These are phyloP conservation scores for Clonostachys byssicola DNA, from an alignment of 2,329 filamentous ascomycete genomes.

Conservation along the genomic window DNA sequence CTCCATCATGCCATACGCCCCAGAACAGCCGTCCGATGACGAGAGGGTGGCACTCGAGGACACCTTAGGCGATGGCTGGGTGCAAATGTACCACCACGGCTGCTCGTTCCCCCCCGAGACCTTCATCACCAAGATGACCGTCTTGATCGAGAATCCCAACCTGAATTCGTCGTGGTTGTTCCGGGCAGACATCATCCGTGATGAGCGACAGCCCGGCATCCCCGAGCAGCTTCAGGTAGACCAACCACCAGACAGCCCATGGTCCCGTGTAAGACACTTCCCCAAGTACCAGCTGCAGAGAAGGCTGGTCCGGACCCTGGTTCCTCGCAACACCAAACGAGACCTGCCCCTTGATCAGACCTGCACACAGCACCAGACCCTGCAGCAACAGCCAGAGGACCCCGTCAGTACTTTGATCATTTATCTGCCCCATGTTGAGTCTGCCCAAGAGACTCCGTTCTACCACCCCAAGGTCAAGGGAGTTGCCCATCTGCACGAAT, in stretches of 20 bases:
- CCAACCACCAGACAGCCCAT: too few relatives aligned
- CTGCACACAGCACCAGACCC: conserved; percentile 61
- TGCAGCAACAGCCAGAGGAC: conserved; percentile 15
- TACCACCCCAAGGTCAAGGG: conserved; percentile 79
- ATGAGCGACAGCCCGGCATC: conserved; percentile 15
- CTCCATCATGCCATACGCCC: too few relatives aligned
- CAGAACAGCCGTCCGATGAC: too few relatives aligned
- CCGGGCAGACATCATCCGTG: conserved; percentile 66
- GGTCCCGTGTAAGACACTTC: conserved; percentile 9
- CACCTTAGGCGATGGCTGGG: conserved; percentile 32
- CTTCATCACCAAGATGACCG: conserved; percentile 66
- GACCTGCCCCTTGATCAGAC: conserved; percentile 79
- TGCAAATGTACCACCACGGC: conserved; percentile 46
- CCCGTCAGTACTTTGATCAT: conserved; percentile 45
- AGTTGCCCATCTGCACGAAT: conserved; percentile 73
- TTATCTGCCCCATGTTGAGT: conserved; percentile 70
- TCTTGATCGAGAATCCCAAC: conserved; percentile 75
- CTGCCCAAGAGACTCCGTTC: conserved; percentile 66
- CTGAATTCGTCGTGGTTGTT: conserved; percentile 75
- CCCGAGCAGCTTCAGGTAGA: conserved; percentile 13
- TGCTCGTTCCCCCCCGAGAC: conserved; percentile 61
- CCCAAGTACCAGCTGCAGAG: conserved; percentile 39
- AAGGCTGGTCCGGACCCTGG: conserved; percentile 69
- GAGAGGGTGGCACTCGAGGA: conserved; percentile 14
- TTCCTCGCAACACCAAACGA: conserved; percentile 76